These are phyloP conservation scores for Neoboletus magnificus DNA, from an alignment of 768 basidiomycete species.

Conservation along the genomic window DNA sequence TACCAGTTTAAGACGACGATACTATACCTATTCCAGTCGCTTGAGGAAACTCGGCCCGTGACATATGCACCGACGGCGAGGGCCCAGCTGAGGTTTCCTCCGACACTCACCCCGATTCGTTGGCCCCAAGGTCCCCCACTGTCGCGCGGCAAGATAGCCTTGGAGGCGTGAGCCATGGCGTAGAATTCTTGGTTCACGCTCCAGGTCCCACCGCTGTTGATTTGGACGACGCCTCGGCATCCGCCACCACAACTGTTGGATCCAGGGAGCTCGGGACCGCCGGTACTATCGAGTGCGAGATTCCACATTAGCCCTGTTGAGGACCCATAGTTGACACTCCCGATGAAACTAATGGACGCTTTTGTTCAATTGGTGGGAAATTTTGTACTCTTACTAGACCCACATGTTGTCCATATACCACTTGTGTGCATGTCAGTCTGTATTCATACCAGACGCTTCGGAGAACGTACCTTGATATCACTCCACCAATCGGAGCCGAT, in stretches of 20 bases:
- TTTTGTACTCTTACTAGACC: constrained; percentile 11
- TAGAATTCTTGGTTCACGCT: constrained; percentile 76
- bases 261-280: constrained; percentile 63
- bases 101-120: constrained; percentile 62
- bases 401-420: constrained; percentile 72
- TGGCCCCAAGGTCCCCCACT: constrained; percentile 63
- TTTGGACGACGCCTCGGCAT: constrained; percentile 64
- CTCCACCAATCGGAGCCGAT: constrained; percentile 74
- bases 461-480: constrained; percentile 60
- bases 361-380: constrained; percentile 26
- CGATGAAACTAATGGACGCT: constrained; percentile 34
- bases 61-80: constrained; percentile 66
- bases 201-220: constrained; percentile 62
- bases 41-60: constrained; percentile 48
- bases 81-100: constrained; percentile 53
- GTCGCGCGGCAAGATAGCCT: constrained; percentile 70
- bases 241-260: constrained; percentile 61
- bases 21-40: constrained; percentile 63
- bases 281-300: constrained; percentile 59
- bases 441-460: background rate
- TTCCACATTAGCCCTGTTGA: constrained; percentile 70
- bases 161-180: constrained; percentile 70
- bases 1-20: constrained; percentile 72
- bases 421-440: constrained; percentile 30
- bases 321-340: constrained; percentile 32